Evolutionary conservation across 2,329 filamentous ascomycete species (phyloP), one percentile per base, ranked within the genome.

Genomic region (Shiraia bambusicola): DNA sequence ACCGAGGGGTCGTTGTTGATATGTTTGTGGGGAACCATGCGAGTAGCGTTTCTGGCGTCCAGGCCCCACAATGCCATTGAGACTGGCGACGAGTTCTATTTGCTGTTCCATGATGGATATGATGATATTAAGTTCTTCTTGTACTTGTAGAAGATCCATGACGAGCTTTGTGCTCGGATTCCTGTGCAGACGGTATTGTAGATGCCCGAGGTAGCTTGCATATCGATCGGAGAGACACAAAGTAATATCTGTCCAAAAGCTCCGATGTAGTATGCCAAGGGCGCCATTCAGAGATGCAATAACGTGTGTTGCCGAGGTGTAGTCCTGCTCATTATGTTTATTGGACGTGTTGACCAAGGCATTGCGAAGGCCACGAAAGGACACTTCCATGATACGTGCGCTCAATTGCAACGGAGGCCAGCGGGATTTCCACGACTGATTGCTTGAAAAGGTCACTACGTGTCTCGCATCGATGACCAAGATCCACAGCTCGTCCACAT

Each of bases 51-150:
- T 35, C 3, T 34, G 44, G 29, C 42, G 41, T 0, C 37, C 29
- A 10, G 39, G 34, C 17, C 48, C 51, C 5, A 57, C 19, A 5
- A 34, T 36, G 3, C 46, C 48, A 15, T 65, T 61, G 3, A 73
- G 42, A 17, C 56, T 56, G 2, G 47, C 45, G 22, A 72, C 62
- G 6, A 71, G 56, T 9, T 71, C 63, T 14, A 71, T 61, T 36
- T 73, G 70, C 42, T 72, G 63, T 34, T 72, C 61, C 45, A 65
- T 72, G 28, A 72, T 68, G 12, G 71, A 65, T n/a, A 72, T 69
- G 17, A 73, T 67, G 24, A 73, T 72, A 41, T 71, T 72, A 2
- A 73, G 55, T 41, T 73, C 69, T 54, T 73, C 70, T 43, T 72
- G 70, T 9, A 69, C 69, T 27, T 72, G 67, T 2, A 73, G 61